Evolutionary conservation across 2,329 filamentous ascomycete species (phyloP).

Genomic region (Lachnellula hyalina): DNA sequence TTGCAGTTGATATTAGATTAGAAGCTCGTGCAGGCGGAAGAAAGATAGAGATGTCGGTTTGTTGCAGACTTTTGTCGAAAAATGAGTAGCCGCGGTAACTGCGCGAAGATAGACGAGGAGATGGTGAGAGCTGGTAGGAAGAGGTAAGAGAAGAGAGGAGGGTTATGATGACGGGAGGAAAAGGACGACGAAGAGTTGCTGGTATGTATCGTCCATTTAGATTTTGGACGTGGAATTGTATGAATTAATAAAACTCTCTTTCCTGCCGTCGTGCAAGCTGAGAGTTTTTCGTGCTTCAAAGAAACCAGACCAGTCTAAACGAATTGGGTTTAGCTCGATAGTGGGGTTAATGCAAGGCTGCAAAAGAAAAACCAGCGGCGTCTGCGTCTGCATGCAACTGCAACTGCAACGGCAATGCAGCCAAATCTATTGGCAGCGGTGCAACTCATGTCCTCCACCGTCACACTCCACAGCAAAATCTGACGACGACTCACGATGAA

Average conservation of each 20-base stretch:
- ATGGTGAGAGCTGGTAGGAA: background rate
- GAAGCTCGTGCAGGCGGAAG: too few species aligned
- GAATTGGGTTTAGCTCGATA: background rate
- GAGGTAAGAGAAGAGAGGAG: background rate
- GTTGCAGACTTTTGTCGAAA: slow-evolving; percentile 21
- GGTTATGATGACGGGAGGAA: slow-evolving; percentile 12
- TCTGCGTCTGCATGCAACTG: background rate
- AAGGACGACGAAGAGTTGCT: slow-evolving; percentile 6
- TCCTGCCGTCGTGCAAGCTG: background rate
- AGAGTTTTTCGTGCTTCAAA: background rate
- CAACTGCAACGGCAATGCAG: background rate
- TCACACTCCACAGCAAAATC: background rate
- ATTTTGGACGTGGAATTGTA: background rate
- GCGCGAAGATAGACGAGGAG: background rate
- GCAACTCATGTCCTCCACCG: background rate
- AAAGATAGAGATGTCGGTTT: slow-evolving; percentile 5
- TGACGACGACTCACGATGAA: slow-evolving; percentile 42
- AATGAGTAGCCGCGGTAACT: slow-evolving; percentile 18
- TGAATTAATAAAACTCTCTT: background rate
- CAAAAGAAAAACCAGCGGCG: background rate
- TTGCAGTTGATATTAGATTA: slow-evolving; percentile 32
- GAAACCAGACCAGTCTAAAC: background rate
- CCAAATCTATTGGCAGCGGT: slow-evolving; percentile 2
- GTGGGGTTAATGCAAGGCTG: background rate
- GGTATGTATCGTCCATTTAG: slow-evolving; percentile 21